Evolutionary conservation across 192 early-diverging fungal species (phyloP).

Genomic region (Rhizophagus prolifer): DNA sequence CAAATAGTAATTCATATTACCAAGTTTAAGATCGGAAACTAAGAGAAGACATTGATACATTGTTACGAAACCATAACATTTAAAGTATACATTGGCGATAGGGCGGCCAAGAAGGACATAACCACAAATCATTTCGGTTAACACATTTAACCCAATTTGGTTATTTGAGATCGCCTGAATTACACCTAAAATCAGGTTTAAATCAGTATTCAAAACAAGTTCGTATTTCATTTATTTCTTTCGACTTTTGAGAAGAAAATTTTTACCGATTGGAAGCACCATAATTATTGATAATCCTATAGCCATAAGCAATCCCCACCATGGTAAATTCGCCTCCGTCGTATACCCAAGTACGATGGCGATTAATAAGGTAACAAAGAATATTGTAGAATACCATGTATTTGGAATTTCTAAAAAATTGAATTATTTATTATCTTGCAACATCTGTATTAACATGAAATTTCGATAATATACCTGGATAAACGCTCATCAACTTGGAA

Average conservation of each 20-base stretch:
- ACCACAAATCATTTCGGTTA: conserved; percentile 62
- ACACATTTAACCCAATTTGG: conserved; percentile 52
- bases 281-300: conserved; percentile 39
- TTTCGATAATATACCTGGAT: background rate
- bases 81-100: conserved; percentile 58
- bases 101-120: conserved; percentile 52
- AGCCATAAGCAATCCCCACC: conserved; percentile 49
- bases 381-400: conserved; percentile 49
- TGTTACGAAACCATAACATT: conserved; percentile 54
- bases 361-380: conserved; percentile 36
- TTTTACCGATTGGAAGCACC: conserved; percentile 52
- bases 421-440: no score
- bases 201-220: no score
- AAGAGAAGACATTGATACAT: conserved; percentile 76
- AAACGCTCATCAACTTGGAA: conserved; percentile 20
- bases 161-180: conserved; percentile 56
- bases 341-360: conserved; percentile 39
- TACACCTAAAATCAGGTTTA: conserved; percentile 27
- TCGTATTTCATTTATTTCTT: no score
- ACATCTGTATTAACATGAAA: no score
- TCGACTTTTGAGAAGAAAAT: background rate
- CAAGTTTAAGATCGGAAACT: conserved; percentile 70
- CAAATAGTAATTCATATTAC: conserved; percentile 34
- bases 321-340: conserved; percentile 44
- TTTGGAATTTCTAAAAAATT: conserved; percentile 45